Evolutionary conservation across 768 basidiomycete genomes (phyloP), one percentile per base, ranked within the genome.

Genomic region (Boletus edulis): DNA sequence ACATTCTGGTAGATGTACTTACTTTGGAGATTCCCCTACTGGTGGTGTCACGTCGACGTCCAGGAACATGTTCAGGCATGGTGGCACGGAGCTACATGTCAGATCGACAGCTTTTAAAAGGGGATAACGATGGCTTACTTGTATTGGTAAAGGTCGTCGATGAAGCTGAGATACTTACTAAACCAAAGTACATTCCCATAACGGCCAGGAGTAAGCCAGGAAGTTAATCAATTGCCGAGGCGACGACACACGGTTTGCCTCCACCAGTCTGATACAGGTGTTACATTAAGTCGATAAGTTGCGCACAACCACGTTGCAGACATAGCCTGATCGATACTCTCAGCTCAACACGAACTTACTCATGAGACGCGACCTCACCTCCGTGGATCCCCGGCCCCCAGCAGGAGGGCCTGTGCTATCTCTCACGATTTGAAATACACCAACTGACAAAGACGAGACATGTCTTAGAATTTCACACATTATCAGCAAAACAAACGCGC

Each of bases 401-500:
- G 27, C 4, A 47, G 37, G 10, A 82, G 82, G 10, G 75, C n/a
- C n/a, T 71, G 3, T 77, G 22, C 22, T 24, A 24, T 80, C 31
- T 76, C 76, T 81, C 81, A 84, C 1, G 80, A 76, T 66, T 46
- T 51, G 54, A 82, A 76, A 66, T 81, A 83, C 6, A 81, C 35
- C 31, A 34, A 17, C 9, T 29, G 29, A 29, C 8, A 29, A 29
- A 29, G 29, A 29, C 29, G 29, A 29, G 29, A 29, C 29, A 9
- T 29, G 29, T 9, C 29, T 29, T 27, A 27, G 8, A 9, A 1
- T 29, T 22, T 22, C 40, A 4, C 24, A 37, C 17, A 27, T 27
- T 24, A 35, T 18, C 22, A 24, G 10, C 27, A 18, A 29, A 31
- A 44, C 32, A 7, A 15, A 35, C 22, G 40, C 10, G 40, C 10